These are phyloP conservation scores for Isoetes taiwanensis DNA, from an alignment of 75 land plant genomes.

Conservation along the genomic window DNA sequence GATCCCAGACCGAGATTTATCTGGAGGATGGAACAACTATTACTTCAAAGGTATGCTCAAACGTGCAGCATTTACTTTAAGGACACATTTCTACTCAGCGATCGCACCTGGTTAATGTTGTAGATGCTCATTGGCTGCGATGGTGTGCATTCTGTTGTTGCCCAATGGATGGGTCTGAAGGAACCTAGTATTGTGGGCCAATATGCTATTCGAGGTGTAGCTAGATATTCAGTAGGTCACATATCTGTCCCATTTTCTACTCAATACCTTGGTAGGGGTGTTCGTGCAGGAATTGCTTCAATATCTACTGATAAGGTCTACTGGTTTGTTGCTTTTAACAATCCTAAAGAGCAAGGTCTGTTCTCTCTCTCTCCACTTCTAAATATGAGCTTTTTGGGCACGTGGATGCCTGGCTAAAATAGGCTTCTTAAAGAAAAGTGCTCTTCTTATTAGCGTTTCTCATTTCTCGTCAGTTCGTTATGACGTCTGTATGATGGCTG, in stretches of 20 bases:
- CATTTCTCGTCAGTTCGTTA: neutral
- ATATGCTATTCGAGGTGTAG: slow-evolving; percentile 26
- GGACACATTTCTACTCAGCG: no score
- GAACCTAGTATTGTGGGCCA: slow-evolving; percentile 22
- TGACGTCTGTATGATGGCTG: neutral
- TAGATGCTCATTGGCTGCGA: slow-evolving; percentile 93
- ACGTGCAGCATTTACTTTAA: no score
- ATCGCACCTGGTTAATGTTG: no score
- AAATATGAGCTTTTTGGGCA: neutral
- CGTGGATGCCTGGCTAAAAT: no score
- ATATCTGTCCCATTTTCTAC: neutral
- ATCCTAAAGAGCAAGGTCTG: slow-evolving; percentile 31
- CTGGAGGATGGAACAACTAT: slow-evolving; percentile 29
- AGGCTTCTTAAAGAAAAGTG: neutral
- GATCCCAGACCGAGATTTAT: slow-evolving; percentile 12
- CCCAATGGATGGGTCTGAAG: slow-evolving; percentile 28
- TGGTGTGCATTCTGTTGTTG: slow-evolving; percentile 56
- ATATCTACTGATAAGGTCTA: slow-evolving; percentile 19
- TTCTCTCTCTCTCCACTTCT: neutral
- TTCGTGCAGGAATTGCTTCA: slow-evolving; percentile 28
- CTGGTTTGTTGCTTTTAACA: slow-evolving; percentile 50
- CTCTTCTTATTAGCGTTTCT: neutral
- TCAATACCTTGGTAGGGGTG: slow-evolving; percentile 15
- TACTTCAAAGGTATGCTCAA: slow-evolving; percentile 31
- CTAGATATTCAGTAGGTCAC: slow-evolving; percentile 26